These are phyloP conservation scores for Wallacemonas collosoma DNA, from an alignment of 208 protist genomes.

Conservation along the genomic window DNA sequence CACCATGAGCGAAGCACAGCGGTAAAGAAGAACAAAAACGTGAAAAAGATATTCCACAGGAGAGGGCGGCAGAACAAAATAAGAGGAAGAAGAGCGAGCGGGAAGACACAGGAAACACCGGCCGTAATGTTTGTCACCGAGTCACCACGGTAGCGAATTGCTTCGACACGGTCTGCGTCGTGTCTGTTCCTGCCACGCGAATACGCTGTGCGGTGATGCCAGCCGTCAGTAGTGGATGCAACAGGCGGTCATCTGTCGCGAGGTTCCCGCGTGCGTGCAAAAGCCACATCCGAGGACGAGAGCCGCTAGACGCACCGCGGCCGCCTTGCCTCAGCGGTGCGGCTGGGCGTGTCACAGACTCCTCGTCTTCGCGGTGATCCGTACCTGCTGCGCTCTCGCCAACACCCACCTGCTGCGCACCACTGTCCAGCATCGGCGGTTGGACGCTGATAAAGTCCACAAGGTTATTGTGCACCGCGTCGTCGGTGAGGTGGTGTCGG, in stretches of 20 bases:
- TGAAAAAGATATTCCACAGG: neutral
- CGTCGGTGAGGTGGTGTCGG: neutral
- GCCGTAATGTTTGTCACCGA: neutral
- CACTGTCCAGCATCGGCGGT: neutral
- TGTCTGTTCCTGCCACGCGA: slow-evolving; percentile 6
- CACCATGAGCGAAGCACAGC: too few species aligned
- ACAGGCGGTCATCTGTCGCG: slow-evolving; percentile 1
- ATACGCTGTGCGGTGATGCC: slow-evolving; percentile 17
- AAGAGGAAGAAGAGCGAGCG: neutral
- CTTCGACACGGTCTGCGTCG: neutral
- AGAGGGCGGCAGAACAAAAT: neutral
- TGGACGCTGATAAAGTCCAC: neutral
- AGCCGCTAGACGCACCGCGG: too few species aligned
- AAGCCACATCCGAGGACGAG: slow-evolving; percentile 14
- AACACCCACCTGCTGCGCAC: neutral
- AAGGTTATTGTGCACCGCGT: neutral
- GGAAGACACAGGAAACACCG: neutral
- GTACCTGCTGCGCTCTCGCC: too few species aligned
- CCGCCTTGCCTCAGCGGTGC: neutral
- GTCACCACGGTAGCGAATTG: slow-evolving; percentile 6
- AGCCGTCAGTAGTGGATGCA: slow-evolving; percentile 11
- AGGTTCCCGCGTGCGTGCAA: slow-evolving; percentile 20
- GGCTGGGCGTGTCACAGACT: neutral
- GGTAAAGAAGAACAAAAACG: neutral
- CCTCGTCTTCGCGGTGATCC: neutral